phyloP scores from a whole-genome alignment of 208 protist species.

The Trichomonas gallinae region DNA sequence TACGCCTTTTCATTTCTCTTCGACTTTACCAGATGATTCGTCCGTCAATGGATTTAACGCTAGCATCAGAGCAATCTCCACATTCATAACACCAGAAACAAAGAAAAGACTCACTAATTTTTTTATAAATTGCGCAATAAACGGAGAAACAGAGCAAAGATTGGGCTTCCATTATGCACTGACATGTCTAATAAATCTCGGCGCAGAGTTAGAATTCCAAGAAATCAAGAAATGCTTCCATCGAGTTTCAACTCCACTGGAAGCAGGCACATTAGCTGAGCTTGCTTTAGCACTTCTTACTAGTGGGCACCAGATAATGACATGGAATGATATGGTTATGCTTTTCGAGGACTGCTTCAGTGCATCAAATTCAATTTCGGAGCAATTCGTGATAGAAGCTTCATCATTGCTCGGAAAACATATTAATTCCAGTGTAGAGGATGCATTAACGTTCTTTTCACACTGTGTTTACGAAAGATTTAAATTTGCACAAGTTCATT shows the following conservation, averaged over 20 bases:
- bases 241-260: not conserved
- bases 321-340: not conserved
- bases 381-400: not conserved
- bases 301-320: not conserved
- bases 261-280: not conserved
- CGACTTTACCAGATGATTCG: not conserved
- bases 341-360: not conserved
- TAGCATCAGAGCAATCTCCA: not conserved
- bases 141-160: not conserved
- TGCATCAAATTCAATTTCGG: not conserved
- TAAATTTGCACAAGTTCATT: not conserved
- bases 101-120: not conserved
- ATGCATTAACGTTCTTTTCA: not conserved
- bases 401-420: not conserved
- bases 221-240: not conserved
- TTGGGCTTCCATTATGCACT: not conserved
- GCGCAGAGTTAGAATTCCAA: not conserved
- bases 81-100: not conserved
- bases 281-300: not conserved
- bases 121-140: not conserved
- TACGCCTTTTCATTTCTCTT: not conserved
- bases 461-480: not conserved
- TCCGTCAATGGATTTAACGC: not conserved
- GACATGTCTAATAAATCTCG: not conserved
- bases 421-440: not conserved